Evolutionary conservation across 2,329 filamentous ascomycete species (phyloP).

Genomic region (Beauveria pseudobassiana): DNA sequence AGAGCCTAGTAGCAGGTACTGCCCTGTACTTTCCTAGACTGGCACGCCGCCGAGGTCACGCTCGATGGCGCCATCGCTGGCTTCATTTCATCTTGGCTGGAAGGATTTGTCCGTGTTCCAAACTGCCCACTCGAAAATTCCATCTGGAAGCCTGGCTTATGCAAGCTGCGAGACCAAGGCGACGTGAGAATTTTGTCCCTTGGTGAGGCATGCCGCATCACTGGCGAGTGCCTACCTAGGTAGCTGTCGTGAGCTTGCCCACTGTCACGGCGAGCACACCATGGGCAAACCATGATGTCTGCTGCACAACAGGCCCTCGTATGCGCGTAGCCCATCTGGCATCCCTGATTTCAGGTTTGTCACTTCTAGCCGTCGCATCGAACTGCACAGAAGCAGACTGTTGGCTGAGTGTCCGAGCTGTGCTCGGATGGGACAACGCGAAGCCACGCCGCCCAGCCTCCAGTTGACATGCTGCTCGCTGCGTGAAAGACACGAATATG

Average conservation of each 20-base stretch:
- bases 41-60: background rate
- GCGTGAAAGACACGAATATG: no score
- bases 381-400: background rate
- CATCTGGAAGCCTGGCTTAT: background rate
- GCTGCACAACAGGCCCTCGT: no score
- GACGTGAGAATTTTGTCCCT: background rate
- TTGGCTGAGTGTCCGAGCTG: background rate
- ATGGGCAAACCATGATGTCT: background rate
- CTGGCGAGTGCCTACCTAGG: background rate
- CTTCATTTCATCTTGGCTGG: background rate
- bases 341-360: background rate
- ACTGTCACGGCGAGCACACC: background rate
- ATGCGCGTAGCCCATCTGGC: background rate
- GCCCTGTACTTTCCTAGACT: background rate
- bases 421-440: background rate
- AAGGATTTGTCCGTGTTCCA: background rate
- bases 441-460: background rate
- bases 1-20: background rate
- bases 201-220: background rate
- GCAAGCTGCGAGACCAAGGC: background rate
- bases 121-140: background rate
- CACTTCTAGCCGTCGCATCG: background rate
- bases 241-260: background rate
- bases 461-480: background rate
- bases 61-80: conserved; percentile 6